Base-by-base conservation (phyloP, 2,329 filamentous ascomycete species). In the Helicocarpus griseus region DNA sequence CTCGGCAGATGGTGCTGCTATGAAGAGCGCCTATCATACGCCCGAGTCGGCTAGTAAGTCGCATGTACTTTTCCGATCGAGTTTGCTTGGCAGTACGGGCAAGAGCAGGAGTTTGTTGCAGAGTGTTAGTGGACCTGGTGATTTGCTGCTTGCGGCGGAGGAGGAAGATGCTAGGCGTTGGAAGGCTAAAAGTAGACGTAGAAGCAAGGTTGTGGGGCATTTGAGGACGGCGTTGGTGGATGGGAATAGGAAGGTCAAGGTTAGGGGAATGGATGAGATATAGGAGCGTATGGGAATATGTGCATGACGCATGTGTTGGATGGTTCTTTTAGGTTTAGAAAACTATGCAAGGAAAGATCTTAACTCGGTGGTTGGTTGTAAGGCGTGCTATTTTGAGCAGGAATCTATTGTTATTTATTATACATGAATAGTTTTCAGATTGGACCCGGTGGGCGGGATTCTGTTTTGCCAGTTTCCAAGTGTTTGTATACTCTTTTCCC, bases 1-100 rank as follows among this genome's bases (percentile, higher is more conserved):
- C 9, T 69, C 68, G 26, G 26, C 63, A 7, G 69, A 69, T 48
- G 62, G 62, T 5, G 48, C 41, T 5, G 26, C 29, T 3, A 51
- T 56, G 13, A 46, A 56, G 43, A 70, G 62, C 49, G 60, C 65
- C 9, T 72, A 70, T 38, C 68, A 71, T 53, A 72, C 69, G 0
- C 69, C 69, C 1, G 68, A 71, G n/a, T 70, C 69, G 22, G 60
- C 40, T 41, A 41, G 50, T 24, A 49, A 29, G n/a, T 52, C 51
- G 8, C 53, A 49, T 33, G 39, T 44, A n/a, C 36, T 41, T 21
- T 58, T 58, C 59, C 40, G 60, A 58, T 22, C 63, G 60, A 54
- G 64, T 56, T 22, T 68, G 65, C 60, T 67, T 63, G 24, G 58
- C 24, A 71, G 64, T 52, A 63, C 50, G 66, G 64, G 26, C 67